These are phyloP conservation scores for Penicillium coffeae DNA, from an alignment of 495 filamentous ascomycete species.

Conservation along the genomic window DNA sequence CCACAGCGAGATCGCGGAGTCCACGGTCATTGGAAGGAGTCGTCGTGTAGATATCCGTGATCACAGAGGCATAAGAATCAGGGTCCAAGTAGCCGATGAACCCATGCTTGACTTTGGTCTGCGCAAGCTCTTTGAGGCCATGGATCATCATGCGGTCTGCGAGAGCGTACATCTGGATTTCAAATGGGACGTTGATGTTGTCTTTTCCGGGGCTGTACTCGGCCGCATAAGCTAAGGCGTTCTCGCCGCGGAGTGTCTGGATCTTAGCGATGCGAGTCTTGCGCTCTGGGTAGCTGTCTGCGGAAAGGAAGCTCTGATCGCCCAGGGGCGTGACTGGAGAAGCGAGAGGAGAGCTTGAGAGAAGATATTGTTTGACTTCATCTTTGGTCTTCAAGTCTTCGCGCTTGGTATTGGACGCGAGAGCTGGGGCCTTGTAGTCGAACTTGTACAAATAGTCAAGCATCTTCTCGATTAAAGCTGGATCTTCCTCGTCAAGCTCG, in stretches of 20 bases:
- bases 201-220: too few relatives aligned
- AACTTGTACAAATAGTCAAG: slow-evolving; percentile 18
- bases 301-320: too few relatives aligned
- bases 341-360: background rate
- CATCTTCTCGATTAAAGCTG: slow-evolving; percentile 11
- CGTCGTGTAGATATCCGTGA: slow-evolving; percentile 29
- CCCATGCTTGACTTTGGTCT: slow-evolving; percentile 7
- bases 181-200: too few relatives aligned
- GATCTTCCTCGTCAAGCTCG: slow-evolving; percentile 11
- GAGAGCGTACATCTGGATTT: slow-evolving; percentile 20
- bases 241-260: too few relatives aligned
- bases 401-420: background rate
- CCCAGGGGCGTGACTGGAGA: too few relatives aligned
- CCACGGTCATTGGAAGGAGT: slow-evolving; percentile 28
- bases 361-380: background rate
- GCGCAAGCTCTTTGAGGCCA: slow-evolving; percentile 11
- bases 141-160: slow-evolving; percentile 15
- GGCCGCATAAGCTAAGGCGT: too few relatives aligned
- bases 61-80: slow-evolving; percentile 18
- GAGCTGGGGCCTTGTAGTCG: slow-evolving; percentile 6
- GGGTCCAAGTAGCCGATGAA: slow-evolving; percentile 10
- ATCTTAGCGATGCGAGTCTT: too few relatives aligned
- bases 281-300: too few relatives aligned
- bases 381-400: background rate
- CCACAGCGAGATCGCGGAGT: slow-evolving; percentile 31